Conservation (phyloP, 441 rosid species). For the Eruca vesicaria region DNA sequence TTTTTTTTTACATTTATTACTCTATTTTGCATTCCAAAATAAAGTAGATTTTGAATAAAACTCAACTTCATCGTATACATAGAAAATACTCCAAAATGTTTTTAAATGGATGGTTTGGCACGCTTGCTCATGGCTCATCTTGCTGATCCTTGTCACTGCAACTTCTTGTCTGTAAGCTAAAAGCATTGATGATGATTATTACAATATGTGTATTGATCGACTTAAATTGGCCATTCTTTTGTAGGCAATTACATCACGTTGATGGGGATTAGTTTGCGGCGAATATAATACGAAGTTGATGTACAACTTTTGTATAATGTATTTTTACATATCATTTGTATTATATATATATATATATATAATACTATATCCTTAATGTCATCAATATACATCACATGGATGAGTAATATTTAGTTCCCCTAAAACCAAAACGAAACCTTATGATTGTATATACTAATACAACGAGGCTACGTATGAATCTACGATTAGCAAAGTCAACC, state of each 20-base stretch:
- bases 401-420: too few relatives aligned
- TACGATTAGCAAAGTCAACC: constrained; percentile 16
- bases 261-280: constrained; percentile 16
- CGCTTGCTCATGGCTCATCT: constrained; percentile 73
- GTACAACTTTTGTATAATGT: not conserved
- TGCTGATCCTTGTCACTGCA: constrained; percentile 93
- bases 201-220: not conserved
- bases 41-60: too few relatives aligned
- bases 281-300: not conserved
- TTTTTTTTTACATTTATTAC: too few relatives aligned
- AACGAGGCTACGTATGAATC: constrained; percentile 18
- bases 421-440: too few relatives aligned
- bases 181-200: not conserved
- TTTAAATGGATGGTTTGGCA: too few relatives aligned
- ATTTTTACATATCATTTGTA: not conserved
- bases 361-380: too few relatives aligned
- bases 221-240: constrained; percentile 16
- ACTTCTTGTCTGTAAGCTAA: constrained; percentile 69
- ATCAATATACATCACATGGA: too few relatives aligned
- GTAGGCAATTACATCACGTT: constrained; percentile 61
- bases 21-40: too few relatives aligned
- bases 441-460: not conserved
- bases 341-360: too few relatives aligned
- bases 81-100: too few relatives aligned
- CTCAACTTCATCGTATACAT: too few relatives aligned